Evolutionary conservation across 2,329 filamentous ascomycete species (phyloP).

Genomic region (Apiospora phragmitis): DNA sequence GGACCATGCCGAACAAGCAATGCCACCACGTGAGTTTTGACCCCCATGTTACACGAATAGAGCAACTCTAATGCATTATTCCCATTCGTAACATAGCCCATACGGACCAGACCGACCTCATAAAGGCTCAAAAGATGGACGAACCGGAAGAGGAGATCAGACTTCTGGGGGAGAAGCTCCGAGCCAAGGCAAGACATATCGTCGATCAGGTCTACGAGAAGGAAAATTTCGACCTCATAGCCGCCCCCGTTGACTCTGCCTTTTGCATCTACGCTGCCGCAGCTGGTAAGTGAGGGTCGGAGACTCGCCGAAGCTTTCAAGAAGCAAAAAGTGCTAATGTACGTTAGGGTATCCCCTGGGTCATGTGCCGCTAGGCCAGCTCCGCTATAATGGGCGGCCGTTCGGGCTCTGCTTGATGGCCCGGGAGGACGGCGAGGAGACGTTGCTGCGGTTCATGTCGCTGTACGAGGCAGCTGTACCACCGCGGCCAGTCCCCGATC

Average conservation of each 20-base stretch:
- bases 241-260: slow-evolving; percentile 9
- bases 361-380: not conserved
- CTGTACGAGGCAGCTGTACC: not conserved
- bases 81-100: not conserved
- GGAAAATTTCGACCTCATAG: slow-evolving; percentile 5
- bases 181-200: not conserved
- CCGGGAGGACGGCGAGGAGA: not conserved
- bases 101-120: slow-evolving; percentile 7
- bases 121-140: not conserved
- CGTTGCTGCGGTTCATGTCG: slow-evolving; percentile 3
- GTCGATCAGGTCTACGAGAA: not conserved
- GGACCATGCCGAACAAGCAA: slow-evolving; percentile 1
- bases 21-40: slow-evolving; percentile 10
- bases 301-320: no score
- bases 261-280: slow-evolving; percentile 8
- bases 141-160: not conserved
- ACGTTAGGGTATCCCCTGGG: not conserved
- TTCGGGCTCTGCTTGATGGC: slow-evolving; percentile 4
- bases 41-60: not conserved
- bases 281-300: not conserved
- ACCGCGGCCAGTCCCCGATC: not conserved
- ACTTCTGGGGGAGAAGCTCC: not conserved
- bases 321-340: not conserved
- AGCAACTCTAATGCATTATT: not conserved
- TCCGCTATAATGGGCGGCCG: not conserved